Conservation (phyloP, 495 filamentous ascomycete genomes). For the Penicillium manginii region DNA sequence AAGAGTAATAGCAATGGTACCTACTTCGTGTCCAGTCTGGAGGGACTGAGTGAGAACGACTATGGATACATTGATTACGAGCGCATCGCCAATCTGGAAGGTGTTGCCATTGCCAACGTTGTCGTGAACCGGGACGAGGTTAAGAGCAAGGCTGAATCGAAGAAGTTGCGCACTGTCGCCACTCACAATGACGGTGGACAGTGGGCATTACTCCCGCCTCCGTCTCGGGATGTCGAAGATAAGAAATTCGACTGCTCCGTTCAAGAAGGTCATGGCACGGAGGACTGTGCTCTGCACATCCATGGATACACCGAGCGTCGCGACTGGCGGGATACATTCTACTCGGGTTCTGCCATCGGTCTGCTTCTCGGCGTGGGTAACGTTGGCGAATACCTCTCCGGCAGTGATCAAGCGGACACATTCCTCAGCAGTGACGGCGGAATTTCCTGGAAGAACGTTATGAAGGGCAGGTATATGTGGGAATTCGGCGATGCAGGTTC, state of each 20-base stretch:
- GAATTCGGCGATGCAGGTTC: conserved; percentile 94
- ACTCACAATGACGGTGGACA: conserved; percentile 93
- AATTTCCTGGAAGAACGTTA: conserved; percentile 81
- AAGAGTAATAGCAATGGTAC: conserved; percentile 99
- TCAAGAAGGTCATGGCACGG: conserved; percentile 45
- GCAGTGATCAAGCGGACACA: conserved; percentile 69
- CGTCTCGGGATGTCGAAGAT: conserved; percentile 66
- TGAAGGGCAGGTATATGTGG: conserved; percentile 87
- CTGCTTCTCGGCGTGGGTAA: conserved; percentile 92
- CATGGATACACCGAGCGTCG: conserved; percentile 91
- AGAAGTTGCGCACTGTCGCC: conserved; percentile 86
- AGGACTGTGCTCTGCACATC: conserved; percentile 83
- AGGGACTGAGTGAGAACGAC: conserved; percentile 75
- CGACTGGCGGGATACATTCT: conserved; percentile 80
- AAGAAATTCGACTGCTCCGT: conserved; percentile 71
- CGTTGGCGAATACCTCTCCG: conserved; percentile 67
- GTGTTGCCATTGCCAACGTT: conserved; percentile 83
- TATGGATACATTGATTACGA: conserved; percentile 90
- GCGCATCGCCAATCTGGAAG: conserved; percentile 89
- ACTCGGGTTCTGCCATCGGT: conserved; percentile 85
- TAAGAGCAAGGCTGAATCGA: conserved; percentile 62
- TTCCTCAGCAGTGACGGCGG: conserved; percentile 89
- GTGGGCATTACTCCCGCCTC: conserved; percentile 77
- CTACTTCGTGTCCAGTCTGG: conserved; percentile 81
- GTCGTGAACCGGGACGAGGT: conserved; percentile 72